These are phyloP conservation scores for Brassica carinata DNA, from an alignment of 345 rosid species.

Conservation along the genomic window DNA sequence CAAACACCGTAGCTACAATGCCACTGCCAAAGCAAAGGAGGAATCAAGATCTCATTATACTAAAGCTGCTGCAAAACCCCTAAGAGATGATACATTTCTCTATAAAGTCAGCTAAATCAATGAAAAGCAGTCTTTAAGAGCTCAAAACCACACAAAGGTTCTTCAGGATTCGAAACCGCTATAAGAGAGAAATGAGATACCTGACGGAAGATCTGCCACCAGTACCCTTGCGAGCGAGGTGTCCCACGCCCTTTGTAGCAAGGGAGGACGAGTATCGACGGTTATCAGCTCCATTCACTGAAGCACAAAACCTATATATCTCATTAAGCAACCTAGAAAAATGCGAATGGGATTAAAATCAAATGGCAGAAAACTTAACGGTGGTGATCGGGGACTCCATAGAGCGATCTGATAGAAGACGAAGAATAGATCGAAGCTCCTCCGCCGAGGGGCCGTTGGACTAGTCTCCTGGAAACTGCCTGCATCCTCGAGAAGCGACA, in stretches of 20 bases:
- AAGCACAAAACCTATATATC: neutral
- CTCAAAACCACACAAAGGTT: neutral
- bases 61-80: neutral
- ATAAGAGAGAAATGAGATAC: slow-evolving; percentile 37
- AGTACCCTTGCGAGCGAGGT: slow-evolving; percentile 95
- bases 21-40: slow-evolving; percentile 58
- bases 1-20: slow-evolving; percentile 90
- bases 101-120: neutral
- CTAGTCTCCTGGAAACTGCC: slow-evolving; percentile 63
- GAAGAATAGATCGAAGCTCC: slow-evolving; percentile 42
- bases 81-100: slow-evolving; percentile 7
- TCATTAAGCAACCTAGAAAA: slow-evolving; percentile 24
- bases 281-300: slow-evolving; percentile 65
- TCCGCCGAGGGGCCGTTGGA: slow-evolving; percentile 54
- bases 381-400: slow-evolving; percentile 55
- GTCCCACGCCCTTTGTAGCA: slow-evolving; percentile 68
- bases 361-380: slow-evolving; percentile 44
- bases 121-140: neutral
- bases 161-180: neutral
- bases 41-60: neutral
- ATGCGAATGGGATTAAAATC: neutral
- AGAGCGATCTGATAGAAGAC: slow-evolving; percentile 53
- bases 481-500: slow-evolving; percentile 56
- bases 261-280: slow-evolving; percentile 68
- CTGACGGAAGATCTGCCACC: slow-evolving; percentile 99